Evolutionary conservation across 352 stramenopile genomes (phyloP), one percentile per base, ranked within the genome.

Genomic region (Phytopythium kandeliae): DNA sequence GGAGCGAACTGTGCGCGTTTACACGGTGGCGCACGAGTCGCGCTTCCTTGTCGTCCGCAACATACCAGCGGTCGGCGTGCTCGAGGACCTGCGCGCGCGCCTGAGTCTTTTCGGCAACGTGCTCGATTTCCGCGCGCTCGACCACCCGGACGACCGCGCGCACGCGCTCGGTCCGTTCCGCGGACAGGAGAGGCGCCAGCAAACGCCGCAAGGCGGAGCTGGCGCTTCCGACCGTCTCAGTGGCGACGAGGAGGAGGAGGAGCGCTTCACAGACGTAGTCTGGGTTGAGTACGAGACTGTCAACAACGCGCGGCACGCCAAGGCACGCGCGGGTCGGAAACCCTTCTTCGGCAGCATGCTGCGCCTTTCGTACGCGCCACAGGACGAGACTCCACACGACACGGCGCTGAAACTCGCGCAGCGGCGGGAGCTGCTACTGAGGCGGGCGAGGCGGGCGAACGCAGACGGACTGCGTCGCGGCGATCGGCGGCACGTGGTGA

Each of bases 251-350:
- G 40, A 72, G 40, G 48, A 48, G 5, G 53, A 69, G 25, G 42
- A 63, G 17, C 42, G 57, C 15, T 92, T 86, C 55, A 81, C 68
- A 2, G 72, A 92, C 46, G 62, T 67, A 2, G 52, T 92, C 15
- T 89, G 76, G 78, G 55, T 92, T 25, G 54, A 87, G 44, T 92
- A 86, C 60, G 78, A 86, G 60, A 86, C 69, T 26, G 71, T 86
- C 30, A 86, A 85, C 53, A 86, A 86, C 19, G 78, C 81, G 40
- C 76, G 81, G 9, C 71, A 85, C 43, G 81, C 81, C 22, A 89
- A 92, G 56, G 59, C 51, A 34, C 67, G 70, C 16, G 69, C 58
- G 11, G 65, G 69, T n/a, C 71, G 74, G 49, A 87, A 79, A 44
- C 69, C 78, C 8, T 86, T 92, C 49, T 85, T 74, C 37, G 78